Evolutionary conservation across 805 yeast species (phyloP).

Genomic region (Cyberlindnera suaveolens): DNA sequence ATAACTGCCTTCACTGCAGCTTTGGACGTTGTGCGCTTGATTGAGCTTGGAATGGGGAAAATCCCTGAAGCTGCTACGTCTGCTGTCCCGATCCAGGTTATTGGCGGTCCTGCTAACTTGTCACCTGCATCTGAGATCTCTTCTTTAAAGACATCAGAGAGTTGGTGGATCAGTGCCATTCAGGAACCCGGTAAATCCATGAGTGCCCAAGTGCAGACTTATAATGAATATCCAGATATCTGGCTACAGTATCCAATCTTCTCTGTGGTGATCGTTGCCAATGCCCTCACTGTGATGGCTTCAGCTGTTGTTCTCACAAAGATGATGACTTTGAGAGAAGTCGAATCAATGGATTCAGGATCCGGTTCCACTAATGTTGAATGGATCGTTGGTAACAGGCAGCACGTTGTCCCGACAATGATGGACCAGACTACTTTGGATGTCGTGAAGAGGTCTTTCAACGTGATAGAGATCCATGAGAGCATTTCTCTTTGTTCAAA

Average conservation of each 20-base stretch:
- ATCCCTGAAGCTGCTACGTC: constrained; percentile 22
- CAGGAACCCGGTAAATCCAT: constrained; percentile 17
- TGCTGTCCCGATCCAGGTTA: constrained; percentile 17
- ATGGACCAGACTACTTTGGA: constrained; percentile 6
- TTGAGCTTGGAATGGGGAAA: constrained; percentile 36
- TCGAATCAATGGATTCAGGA: constrained; percentile 2
- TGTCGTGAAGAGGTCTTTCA: constrained; percentile 9
- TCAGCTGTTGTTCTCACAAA: constrained; percentile 25
- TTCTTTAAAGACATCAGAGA: constrained; percentile 15
- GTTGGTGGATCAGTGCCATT: constrained; percentile 24
- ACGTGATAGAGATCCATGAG: constrained; percentile 12
- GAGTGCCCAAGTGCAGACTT: constrained; percentile 17
- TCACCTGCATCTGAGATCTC: constrained; percentile 20
- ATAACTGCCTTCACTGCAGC: constrained; percentile 26
- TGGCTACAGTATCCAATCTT: constrained; percentile 36
- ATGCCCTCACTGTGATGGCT: constrained; percentile 27
- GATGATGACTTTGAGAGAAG: constrained; percentile 13
- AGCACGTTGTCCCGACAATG: constrained; percentile 8
- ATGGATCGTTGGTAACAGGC: constrained; percentile 7
- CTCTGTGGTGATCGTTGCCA: constrained; percentile 23
- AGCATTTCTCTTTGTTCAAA: constrained; percentile 17
- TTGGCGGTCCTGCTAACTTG: constrained; percentile 27
- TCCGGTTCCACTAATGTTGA: constrained; percentile 5
- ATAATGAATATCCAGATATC: constrained; percentile 28
- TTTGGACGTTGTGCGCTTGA: constrained; percentile 26